A percentile compares a stretch with the other conserved stretches of the same genome.
phyloP scores from a whole-genome alignment of 2,329 filamentous ascomycete genomes.

The Aspergillus pseudonomiae region DNA sequence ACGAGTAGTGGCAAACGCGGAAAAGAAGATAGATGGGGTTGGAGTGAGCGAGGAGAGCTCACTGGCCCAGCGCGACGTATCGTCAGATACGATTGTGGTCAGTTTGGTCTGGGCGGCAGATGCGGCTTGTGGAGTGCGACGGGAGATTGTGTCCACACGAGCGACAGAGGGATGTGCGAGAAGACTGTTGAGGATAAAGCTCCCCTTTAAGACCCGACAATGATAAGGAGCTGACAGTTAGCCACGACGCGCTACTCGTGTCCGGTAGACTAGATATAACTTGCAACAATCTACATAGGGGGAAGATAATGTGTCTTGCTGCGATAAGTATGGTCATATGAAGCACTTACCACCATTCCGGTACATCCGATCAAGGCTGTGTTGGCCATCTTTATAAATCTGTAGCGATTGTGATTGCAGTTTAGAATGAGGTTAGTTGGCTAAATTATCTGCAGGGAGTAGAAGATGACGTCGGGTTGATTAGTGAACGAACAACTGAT shows the following conservation, averaged over 20 bases:
- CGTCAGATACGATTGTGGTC: slow-evolving; percentile 65
- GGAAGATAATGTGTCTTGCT: neutral
- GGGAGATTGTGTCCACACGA: slow-evolving; percentile 50
- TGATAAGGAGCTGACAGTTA: slow-evolving; percentile 31
- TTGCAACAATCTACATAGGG: neutral
- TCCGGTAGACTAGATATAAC: neutral
- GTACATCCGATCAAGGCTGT: slow-evolving; percentile 51
- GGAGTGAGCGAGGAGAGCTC: slow-evolving; percentile 60
- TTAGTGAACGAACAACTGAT: neutral
- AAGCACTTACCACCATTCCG: slow-evolving; percentile 52
- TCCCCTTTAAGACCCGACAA: slow-evolving; percentile 56
- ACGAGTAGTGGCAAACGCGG: slow-evolving; percentile 78
- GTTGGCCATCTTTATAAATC: slow-evolving; percentile 42
- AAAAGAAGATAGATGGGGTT: slow-evolving; percentile 69
- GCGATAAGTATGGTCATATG: neutral
- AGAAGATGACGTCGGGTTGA: slow-evolving; percentile 5
- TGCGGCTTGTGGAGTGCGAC: slow-evolving; percentile 42
- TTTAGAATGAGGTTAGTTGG: neutral
- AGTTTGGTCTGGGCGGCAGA: slow-evolving; percentile 63
- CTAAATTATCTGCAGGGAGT: neutral
- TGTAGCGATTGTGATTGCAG: too few species aligned
- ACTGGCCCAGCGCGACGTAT: slow-evolving; percentile 69
- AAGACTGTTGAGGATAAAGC: slow-evolving; percentile 68
- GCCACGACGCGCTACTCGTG: neutral
- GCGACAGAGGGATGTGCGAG: slow-evolving; percentile 42